These are phyloP conservation scores for Amauroascus verrucosus DNA, from an alignment of 2,329 filamentous ascomycete genomes.

Conservation along the genomic window DNA sequence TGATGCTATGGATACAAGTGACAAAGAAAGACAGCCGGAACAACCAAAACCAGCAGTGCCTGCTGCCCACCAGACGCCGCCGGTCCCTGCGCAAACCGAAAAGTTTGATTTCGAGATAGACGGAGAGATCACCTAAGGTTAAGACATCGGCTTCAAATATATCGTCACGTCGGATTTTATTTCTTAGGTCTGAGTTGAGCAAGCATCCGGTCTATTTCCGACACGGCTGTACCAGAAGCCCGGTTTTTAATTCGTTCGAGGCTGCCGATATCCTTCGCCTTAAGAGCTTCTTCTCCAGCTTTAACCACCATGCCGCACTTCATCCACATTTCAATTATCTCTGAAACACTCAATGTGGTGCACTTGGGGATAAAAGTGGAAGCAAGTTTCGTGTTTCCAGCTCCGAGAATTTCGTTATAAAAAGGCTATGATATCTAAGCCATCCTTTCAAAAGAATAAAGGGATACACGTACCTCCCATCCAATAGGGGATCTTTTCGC, in stretches of 20 bases:
- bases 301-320: conserved; percentile 85
- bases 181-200: conserved; percentile 42
- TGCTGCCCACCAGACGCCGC: background rate
- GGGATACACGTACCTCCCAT: conserved; percentile 63
- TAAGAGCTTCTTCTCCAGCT: conserved; percentile 84
- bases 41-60: conserved; percentile 16
- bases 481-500: conserved; percentile 81
- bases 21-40: conserved; percentile 9
- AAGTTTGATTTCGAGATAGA: conserved; percentile 28
- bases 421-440: conserved; percentile 55
- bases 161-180: conserved; percentile 20
- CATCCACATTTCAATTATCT: conserved; percentile 83
- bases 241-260: conserved; percentile 64
- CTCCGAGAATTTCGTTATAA: conserved; percentile 77
- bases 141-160: background rate
- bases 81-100: conserved; percentile 1
- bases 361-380: conserved; percentile 81
- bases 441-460: background rate
- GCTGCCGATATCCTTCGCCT: conserved; percentile 64
- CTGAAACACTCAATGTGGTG: conserved; percentile 55
- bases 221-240: conserved; percentile 57
- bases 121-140: conserved; percentile 36
- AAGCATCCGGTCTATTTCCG: conserved; percentile 75
- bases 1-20: conserved; percentile 13
- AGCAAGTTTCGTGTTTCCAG: conserved; percentile 81